These are phyloP conservation scores for Aureobasidium musti DNA, from an alignment of 2,329 filamentous ascomycete genomes.

Conservation along the genomic window DNA sequence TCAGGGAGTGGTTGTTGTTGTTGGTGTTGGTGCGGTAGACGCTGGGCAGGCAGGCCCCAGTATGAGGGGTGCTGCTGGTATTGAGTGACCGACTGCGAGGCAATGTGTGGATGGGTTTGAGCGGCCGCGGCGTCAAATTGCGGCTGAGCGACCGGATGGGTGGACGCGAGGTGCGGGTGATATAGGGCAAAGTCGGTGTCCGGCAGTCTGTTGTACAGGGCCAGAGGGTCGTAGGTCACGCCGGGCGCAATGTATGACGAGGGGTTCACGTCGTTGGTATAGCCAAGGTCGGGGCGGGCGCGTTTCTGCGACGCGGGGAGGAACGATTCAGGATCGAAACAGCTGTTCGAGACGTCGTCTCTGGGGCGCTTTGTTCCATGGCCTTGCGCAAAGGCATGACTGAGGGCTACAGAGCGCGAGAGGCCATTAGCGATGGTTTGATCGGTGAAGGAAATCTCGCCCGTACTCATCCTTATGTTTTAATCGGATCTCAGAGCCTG, in stretches of 20 bases:
- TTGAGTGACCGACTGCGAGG: neutral
- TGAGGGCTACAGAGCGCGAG: neutral
- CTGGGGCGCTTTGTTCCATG: constrained; percentile 16
- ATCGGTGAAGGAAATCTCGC: constrained; percentile 1
- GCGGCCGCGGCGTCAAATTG: neutral
- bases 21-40: constrained; percentile 38
- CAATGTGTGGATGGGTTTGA: neutral
- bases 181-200: constrained; percentile 8
- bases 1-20: neutral
- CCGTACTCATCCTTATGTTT: neutral
- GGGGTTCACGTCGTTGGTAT: constrained; percentile 11
- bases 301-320: constrained; percentile 9
- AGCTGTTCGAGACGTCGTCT: constrained; percentile 7
- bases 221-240: constrained; percentile 17
- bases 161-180: neutral
- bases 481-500: constrained; percentile 7
- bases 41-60: constrained; percentile 18
- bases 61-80: constrained; percentile 17
- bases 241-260: constrained; percentile 9
- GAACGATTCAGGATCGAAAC: neutral
- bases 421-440: constrained; percentile 8
- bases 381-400: neutral
- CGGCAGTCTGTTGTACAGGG: constrained; percentile 11
- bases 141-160: neutral
- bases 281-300: constrained; percentile 3